Evolutionary conservation across 495 filamentous ascomycete species (phyloP).

Genomic region (Hypoxylon fragiforme): DNA sequence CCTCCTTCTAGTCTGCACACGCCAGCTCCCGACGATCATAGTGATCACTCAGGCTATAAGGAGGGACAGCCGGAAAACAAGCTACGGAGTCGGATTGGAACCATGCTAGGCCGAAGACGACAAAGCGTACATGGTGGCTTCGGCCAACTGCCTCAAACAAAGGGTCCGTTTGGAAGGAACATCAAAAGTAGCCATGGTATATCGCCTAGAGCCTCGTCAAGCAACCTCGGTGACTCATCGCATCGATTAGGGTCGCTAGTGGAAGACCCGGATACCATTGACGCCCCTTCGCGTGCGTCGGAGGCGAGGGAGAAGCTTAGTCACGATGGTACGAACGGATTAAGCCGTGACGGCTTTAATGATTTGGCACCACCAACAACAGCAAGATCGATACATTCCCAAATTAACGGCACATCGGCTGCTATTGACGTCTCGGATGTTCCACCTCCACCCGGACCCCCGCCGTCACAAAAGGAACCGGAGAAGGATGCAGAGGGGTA

Average conservation of each 20-base stretch:
- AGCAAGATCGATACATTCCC: conserved; percentile 35
- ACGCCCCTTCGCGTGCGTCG: conserved; percentile 33
- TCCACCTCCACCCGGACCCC: conserved; percentile 50
- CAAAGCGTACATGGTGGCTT: conserved; percentile 60
- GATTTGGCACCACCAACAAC: conserved; percentile 31
- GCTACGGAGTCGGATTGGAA: conserved; percentile 70
- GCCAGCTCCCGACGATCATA: conserved; percentile 56
- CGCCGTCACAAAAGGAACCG: conserved; percentile 49
- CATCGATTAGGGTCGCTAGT: conserved; percentile 54
- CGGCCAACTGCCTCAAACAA: conserved; percentile 49
- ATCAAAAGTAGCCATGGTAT: conserved; percentile 54
- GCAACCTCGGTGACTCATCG: conserved; percentile 57
- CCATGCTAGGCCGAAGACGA: conserved; percentile 72
- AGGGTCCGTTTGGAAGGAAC: conserved; percentile 56
- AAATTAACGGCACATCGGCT: conserved; percentile 45
- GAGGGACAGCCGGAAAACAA: conserved; percentile 56
- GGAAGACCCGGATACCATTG: conserved; percentile 47
- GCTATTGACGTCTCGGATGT: conserved; percentile 46
- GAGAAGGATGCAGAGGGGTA: conserved; percentile 67
- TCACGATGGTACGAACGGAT: conserved; percentile 51
- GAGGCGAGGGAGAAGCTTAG: conserved; percentile 40
- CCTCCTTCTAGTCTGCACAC: conserved; percentile 31
- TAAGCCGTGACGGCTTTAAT: conserved; percentile 35
- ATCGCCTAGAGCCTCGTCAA: conserved; percentile 57
- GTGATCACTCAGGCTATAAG: conserved; percentile 60